Evolutionary conservation across 805 yeast species (phyloP).

Genomic region (Yarrowia sp.): DNA sequence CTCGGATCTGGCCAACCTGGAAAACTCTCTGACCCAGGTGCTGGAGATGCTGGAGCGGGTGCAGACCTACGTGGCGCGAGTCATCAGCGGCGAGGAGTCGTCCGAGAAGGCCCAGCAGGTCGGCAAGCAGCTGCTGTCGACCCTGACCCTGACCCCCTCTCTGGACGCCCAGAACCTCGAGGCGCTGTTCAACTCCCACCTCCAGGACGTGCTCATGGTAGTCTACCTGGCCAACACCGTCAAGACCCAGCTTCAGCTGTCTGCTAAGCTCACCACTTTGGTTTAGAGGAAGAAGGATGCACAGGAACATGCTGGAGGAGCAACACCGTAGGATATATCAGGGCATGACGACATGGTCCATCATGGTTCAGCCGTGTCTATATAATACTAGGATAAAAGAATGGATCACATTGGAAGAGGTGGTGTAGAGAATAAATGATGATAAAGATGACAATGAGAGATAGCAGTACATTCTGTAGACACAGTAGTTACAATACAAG

Average conservation of each 20-base stretch:
- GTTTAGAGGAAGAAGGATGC: constrained; percentile 46
- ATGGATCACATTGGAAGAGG: constrained; percentile 6
- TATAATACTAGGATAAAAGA: constrained; percentile 15
- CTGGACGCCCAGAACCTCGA: constrained; percentile 59
- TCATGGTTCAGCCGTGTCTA: neutral
- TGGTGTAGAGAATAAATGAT: neutral
- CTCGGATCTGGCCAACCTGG: constrained; percentile 49
- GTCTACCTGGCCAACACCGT: constrained; percentile 83
- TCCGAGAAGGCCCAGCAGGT: constrained; percentile 54
- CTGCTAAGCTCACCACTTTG: constrained; percentile 72
- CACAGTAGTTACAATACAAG: no score
- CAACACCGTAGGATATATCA: neutral
- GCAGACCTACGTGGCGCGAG: constrained; percentile 48
- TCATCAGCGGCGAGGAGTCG: constrained; percentile 43
- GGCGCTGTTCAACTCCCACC: constrained; percentile 68
- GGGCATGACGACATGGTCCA: neutral
- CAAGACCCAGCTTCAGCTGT: constrained; percentile 81
- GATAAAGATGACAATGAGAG: no score
- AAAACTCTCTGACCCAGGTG: constrained; percentile 51
- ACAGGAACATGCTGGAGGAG: constrained; percentile 16
- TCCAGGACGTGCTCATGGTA: constrained; percentile 81
- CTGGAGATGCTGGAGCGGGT: constrained; percentile 53
- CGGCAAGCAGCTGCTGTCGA: constrained; percentile 69
- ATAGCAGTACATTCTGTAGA: no score
- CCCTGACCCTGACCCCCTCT: constrained; percentile 51